These are phyloP conservation scores for Candida awuae DNA, from an alignment of 805 yeast genomes.

Conservation along the genomic window DNA sequence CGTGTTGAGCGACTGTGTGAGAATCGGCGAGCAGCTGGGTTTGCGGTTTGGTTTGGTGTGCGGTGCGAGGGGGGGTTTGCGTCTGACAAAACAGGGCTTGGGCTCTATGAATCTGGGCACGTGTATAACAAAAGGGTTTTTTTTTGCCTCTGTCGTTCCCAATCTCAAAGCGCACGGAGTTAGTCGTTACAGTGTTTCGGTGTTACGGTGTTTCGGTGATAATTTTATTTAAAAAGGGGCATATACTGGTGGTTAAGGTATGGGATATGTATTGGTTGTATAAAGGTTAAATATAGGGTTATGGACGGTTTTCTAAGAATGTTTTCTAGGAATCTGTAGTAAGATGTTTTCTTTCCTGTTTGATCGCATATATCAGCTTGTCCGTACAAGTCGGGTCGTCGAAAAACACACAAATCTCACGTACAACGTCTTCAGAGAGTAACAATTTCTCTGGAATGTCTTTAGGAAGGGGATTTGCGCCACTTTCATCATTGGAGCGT, in stretches of 20 bases:
- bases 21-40: neutral
- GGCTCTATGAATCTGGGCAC: neutral
- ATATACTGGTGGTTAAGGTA: neutral
- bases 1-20: neutral
- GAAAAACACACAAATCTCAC: slow-evolving; percentile 36
- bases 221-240: too few species aligned
- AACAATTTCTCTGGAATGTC: slow-evolving; percentile 27
- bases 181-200: too few species aligned
- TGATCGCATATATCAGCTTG: slow-evolving; percentile 42
- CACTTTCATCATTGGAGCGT: slow-evolving; percentile 19
- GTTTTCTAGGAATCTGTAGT: too few species aligned
- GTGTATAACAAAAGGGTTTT: neutral
- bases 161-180: too few species aligned
- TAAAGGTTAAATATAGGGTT: neutral
- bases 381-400: slow-evolving; percentile 38
- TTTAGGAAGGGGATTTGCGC: neutral
- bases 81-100: neutral
- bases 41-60: neutral
- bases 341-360: slow-evolving; percentile 38
- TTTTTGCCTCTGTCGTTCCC: too few species aligned
- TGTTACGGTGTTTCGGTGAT: too few species aligned
- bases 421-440: slow-evolving; percentile 39
- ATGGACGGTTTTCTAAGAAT: neutral
- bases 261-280: neutral
- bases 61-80: neutral